phyloP scores from a whole-genome alignment of 495 filamentous ascomycete genomes.

The Bathelium albidoporum region DNA sequence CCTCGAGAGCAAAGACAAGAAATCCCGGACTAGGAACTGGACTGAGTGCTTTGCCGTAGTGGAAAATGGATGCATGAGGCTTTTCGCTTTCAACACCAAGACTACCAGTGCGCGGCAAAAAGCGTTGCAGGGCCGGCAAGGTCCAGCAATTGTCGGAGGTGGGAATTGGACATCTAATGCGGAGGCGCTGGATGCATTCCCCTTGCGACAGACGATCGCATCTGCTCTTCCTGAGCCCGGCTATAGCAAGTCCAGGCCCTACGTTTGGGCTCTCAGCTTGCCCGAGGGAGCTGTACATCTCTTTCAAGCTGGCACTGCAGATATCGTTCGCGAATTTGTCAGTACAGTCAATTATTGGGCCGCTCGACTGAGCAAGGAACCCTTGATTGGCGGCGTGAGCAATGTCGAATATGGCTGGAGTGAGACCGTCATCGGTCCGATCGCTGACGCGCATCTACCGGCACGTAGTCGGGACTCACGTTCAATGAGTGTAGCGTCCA shows the following conservation, averaged over 20 bases:
- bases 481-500: not conserved
- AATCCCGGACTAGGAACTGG: slow-evolving; percentile 88
- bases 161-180: slow-evolving; percentile 97
- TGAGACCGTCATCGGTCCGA: slow-evolving; percentile 72
- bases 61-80: slow-evolving; percentile 86
- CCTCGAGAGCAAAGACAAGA: slow-evolving; percentile 77
- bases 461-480: not conserved
- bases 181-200: slow-evolving; percentile 74
- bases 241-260: slow-evolving; percentile 78
- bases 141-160: slow-evolving; percentile 62
- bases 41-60: slow-evolving; percentile 95
- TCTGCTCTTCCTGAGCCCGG: slow-evolving; percentile 81
- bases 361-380: slow-evolving; percentile 83
- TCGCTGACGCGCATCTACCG: slow-evolving; percentile 18
- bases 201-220: slow-evolving; percentile 84
- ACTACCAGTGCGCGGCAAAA: slow-evolving; percentile 21
- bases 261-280: slow-evolving; percentile 92
- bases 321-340: slow-evolving; percentile 91
- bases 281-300: slow-evolving; percentile 91
- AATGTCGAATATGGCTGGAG: slow-evolving; percentile 98
- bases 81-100: slow-evolving; percentile 80
- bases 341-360: slow-evolving; percentile 97
- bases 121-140: slow-evolving; percentile 28
- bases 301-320: slow-evolving; percentile 92
- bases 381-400: slow-evolving; percentile 80